Conservation (phyloP, 768 basidiomycete genomes). For the Lanmaoa rubissima region DNA sequence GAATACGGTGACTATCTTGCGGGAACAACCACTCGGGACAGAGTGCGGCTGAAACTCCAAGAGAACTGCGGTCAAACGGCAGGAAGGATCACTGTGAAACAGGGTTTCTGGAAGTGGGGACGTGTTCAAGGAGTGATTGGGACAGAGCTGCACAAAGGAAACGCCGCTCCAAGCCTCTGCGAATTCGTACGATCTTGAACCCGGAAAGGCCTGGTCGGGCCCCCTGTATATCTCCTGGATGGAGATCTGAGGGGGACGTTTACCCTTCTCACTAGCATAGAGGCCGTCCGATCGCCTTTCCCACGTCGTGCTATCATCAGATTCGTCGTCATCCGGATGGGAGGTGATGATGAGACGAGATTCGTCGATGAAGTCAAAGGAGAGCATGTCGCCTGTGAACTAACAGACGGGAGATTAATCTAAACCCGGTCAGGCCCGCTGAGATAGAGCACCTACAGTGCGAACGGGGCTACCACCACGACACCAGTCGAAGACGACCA, state of each 20-base stretch:
- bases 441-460: conserved; percentile 18
- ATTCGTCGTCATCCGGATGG: conserved; percentile 35
- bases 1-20: conserved; percentile 51
- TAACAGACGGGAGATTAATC: conserved; percentile 4
- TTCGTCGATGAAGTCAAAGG: conserved; percentile 31
- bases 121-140: conserved; percentile 44
- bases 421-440: neutral
- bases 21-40: conserved; percentile 33
- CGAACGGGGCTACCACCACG: conserved; percentile 27
- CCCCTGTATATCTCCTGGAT: conserved; percentile 22
- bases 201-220: conserved; percentile 8
- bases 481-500: conserved; percentile 32
- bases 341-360: conserved; percentile 24
- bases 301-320: conserved; percentile 29
- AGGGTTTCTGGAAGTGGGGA: conserved; percentile 41
- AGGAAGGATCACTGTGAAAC: conserved; percentile 56
- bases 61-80: conserved; percentile 43
- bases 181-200: conserved; percentile 45
- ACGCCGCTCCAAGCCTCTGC: conserved; percentile 48
- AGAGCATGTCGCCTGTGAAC: conserved; percentile 31
- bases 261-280: conserved; percentile 30
- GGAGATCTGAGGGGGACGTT: conserved; percentile 30
- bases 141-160: conserved; percentile 46
- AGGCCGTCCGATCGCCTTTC: conserved; percentile 32
- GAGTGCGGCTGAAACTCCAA: conserved; percentile 43